Base-by-base conservation (phyloP, 2,329 filamentous ascomycete species). In the Diaporthe citri region DNA sequence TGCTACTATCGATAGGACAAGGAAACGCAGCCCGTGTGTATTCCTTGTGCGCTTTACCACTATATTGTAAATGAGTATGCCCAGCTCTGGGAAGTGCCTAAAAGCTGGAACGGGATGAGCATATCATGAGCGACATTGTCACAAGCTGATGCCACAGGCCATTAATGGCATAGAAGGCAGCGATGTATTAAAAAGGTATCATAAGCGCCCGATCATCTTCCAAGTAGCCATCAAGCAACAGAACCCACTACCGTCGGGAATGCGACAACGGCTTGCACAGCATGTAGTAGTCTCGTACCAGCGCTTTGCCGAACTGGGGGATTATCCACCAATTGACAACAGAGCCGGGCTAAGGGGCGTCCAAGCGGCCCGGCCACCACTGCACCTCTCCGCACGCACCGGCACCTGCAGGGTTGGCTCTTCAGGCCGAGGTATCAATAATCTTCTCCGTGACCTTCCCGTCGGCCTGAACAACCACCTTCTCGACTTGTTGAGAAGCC, bases 361-460 rank as follows among this genome's bases (percentile, higher is more conserved):
- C 13, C 46, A 3, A 20, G 22, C 12, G 46, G 13, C 43, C 10
- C 62, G 46, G 31, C 43, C 22, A 34, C 8, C 64, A 25, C 43
- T 1, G n/a, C 22, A 34, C 22, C 31, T 52, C 46, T 51, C 64
- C 46, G 25, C 34, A 28, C 6, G n/a, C 12, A 7, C n/a, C 48
- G n/a, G 48, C 64, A 20, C 34, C 48, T 4, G 34, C 46, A 39
- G 34, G 46, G 28, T 41, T 41, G 48, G 28, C 34, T 4, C 10
- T 28, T 39, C 55, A 69, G 46, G 64, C 64, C 34, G 64, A 55
- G 34, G 31, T 25, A 41, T 46, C 72, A 31, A 82, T 81, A n/a
- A 88, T 81, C 78, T 88, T 87, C 80, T 87, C 86, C 12, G 83
- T 83, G 15, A 88, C 86, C 25, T 81, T 84, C 46, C 87, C 87